phyloP scores from a whole-genome alignment of 1,284 basidiomycete genomes.

The Boletus sp. region DNA sequence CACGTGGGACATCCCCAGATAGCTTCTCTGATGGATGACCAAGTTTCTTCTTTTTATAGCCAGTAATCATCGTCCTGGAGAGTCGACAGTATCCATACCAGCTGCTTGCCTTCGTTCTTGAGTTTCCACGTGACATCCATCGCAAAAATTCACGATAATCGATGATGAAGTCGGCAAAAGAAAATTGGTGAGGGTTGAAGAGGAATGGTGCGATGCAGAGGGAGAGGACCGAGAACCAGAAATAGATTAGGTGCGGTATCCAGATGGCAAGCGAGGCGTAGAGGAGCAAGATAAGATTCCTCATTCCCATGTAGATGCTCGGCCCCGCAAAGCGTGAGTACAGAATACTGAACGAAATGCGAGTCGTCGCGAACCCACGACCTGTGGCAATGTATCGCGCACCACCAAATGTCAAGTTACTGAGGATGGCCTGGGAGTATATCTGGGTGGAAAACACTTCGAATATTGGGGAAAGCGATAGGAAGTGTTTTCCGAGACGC shows the following conservation, averaged over 20 bases:
- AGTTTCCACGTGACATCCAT: conserved; percentile 98
- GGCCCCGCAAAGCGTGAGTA: conserved; percentile 99
- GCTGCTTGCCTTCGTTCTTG: conserved; percentile 90
- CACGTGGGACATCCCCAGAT: conserved; percentile 88
- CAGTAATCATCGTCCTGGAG: conserved; percentile 93
- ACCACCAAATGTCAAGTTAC: conserved; percentile 93
- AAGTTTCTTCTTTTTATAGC: conserved; percentile 97
- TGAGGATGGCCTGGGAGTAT: conserved; percentile 93
- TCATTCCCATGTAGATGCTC: conserved; percentile 95
- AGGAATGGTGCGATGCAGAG: conserved; percentile 94
- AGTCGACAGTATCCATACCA: conserved; percentile 98
- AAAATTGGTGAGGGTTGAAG: conserved; percentile 99
- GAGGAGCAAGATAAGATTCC: conserved; percentile 84
- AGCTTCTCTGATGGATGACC: conserved; percentile 96
- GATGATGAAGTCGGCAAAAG: conserved; percentile 92
- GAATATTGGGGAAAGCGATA: conserved; percentile 92
- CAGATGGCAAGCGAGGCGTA: conserved; percentile 90
- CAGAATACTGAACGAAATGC: conserved; percentile 91
- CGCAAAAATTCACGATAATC: conserved; percentile 96
- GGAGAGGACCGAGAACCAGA: conserved; percentile 92
- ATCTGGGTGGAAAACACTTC: conserved; percentile 98
- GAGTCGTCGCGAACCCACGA: conserved; percentile 94
- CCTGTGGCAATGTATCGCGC: conserved; percentile 97
- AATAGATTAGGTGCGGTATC: conserved; percentile 95
- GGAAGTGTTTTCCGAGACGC: conserved; percentile 91